phyloP scores from a whole-genome alignment of 139 green algal species.

The Picochlorum sp. region DNA sequence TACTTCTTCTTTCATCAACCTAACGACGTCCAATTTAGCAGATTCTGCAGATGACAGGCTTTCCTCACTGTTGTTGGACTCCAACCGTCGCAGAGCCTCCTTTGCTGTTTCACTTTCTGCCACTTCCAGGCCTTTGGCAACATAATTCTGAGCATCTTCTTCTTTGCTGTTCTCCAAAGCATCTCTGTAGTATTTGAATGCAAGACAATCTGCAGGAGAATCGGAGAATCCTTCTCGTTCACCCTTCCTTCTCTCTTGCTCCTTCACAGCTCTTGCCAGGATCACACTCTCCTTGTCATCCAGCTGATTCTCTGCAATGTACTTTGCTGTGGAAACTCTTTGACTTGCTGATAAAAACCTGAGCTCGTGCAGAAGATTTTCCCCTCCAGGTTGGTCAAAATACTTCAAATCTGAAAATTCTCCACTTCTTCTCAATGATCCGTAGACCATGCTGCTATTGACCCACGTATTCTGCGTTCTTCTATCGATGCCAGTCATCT shows the following conservation, averaged over 20 bases:
- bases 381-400: constrained; percentile 41
- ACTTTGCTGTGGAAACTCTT: constrained; percentile 17
- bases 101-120: constrained; percentile 35
- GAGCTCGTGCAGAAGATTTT: constrained; percentile 56
- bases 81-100: constrained; percentile 32
- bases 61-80: constrained; percentile 9
- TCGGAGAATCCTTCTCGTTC: constrained; percentile 51
- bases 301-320: constrained; percentile 40
- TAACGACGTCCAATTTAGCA: constrained; percentile 36
- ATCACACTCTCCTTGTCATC: constrained; percentile 7
- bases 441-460: constrained; percentile 18
- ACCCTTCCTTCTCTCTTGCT: constrained; percentile 53
- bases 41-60: neutral
- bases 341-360: constrained; percentile 41
- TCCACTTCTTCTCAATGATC: constrained; percentile 1
- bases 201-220: constrained; percentile 58
- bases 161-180: constrained; percentile 47
- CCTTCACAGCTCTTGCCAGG: constrained; percentile 65
- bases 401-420: constrained; percentile 23
- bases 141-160: constrained; percentile 27
- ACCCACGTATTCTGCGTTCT: constrained; percentile 53
- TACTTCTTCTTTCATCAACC: constrained; percentile 57
- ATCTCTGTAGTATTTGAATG: constrained; percentile 77
- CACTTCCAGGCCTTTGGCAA: constrained; percentile 41
- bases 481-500: constrained; percentile 57